phyloP scores from a whole-genome alignment of 441 rosid species.

The Euphorbia schlechtendalii region DNA sequence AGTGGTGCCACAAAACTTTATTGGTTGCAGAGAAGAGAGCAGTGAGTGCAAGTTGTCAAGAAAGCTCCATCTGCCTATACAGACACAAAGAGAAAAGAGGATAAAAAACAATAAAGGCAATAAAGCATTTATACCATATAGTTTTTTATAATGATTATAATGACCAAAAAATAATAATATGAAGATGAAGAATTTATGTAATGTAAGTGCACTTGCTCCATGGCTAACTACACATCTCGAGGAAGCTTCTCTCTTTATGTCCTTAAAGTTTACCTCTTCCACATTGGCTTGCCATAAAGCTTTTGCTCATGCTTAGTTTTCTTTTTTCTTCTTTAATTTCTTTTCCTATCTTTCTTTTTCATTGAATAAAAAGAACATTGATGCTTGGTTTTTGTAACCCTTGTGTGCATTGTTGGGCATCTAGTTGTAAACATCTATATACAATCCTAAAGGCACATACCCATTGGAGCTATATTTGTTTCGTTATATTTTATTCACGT shows the following conservation, averaged over 20 bases:
- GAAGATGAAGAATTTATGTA: no score
- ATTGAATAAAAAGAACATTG: no score
- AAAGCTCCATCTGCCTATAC: constrained; percentile 33
- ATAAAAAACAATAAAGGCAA: constrained; percentile 40
- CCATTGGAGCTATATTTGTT: no score
- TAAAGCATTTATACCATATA: constrained; percentile 20
- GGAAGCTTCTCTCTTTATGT: constrained; percentile 66
- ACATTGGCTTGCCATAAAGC: background rate
- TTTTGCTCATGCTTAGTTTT: background rate
- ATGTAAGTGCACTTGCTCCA: constrained; percentile 22
- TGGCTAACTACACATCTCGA: constrained; percentile 40
- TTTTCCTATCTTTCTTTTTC: no score
- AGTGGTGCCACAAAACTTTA: constrained; percentile 34
- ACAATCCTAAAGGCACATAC: no score
- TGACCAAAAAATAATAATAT: constrained; percentile 1
- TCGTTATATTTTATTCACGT: no score
- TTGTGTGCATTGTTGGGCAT: no score
- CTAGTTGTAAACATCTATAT: no score
- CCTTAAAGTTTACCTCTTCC: constrained; percentile 11
- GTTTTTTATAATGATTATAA: constrained; percentile 3
- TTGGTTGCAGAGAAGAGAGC: constrained; percentile 43
- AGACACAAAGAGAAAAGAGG: constrained; percentile 24
- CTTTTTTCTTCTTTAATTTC: background rate
- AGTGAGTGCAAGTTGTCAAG: constrained; percentile 50
- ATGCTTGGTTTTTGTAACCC: no score